phyloP scores from a whole-genome alignment of 2,329 filamentous ascomycete species.

The Graphilbum ipis-grandicollis region DNA sequence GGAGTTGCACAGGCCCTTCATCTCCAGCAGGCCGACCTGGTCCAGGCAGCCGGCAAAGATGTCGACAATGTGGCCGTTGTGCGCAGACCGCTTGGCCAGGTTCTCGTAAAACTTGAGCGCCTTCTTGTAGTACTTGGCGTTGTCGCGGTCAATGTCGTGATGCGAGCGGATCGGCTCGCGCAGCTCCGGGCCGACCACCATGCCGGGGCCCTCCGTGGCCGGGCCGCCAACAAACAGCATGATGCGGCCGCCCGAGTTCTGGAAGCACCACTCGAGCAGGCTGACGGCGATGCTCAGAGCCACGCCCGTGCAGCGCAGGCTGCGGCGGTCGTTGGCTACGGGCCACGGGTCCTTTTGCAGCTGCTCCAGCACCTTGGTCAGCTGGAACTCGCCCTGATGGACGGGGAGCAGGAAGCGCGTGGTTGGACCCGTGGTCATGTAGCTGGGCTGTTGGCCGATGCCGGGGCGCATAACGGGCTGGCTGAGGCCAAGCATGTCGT shows the following conservation, averaged over 20 bases:
- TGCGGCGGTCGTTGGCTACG: slow-evolving; percentile 80
- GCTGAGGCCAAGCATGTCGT: slow-evolving; percentile 88
- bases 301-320: slow-evolving; percentile 82
- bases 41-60: slow-evolving; percentile 96
- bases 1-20: slow-evolving; percentile 92
- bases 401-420: slow-evolving; percentile 87
- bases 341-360: slow-evolving; percentile 97
- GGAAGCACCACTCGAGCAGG: slow-evolving; percentile 83
- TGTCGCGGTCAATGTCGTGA: slow-evolving; percentile 96
- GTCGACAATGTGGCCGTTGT: slow-evolving; percentile 95
- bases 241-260: slow-evolving; percentile 84
- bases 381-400: slow-evolving; percentile 89
- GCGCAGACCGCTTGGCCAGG: slow-evolving; percentile 80
- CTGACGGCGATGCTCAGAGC: slow-evolving; percentile 92
- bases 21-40: slow-evolving; percentile 90
- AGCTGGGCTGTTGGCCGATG: slow-evolving; percentile 55
- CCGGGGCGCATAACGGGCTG: slow-evolving; percentile 57
- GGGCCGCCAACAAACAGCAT: slow-evolving; percentile 96
- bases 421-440: slow-evolving; percentile 54
- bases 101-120: slow-evolving; percentile 96
- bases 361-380: slow-evolving; percentile 89
- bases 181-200: slow-evolving; percentile 90
- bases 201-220: slow-evolving; percentile 87
- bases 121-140: slow-evolving; percentile 99
- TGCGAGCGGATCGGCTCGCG: slow-evolving; percentile 95